Evolutionary conservation across 306 rosid species (phyloP), one percentile per base, ranked within the genome.

Genomic region (Fagus sylvatica): DNA sequence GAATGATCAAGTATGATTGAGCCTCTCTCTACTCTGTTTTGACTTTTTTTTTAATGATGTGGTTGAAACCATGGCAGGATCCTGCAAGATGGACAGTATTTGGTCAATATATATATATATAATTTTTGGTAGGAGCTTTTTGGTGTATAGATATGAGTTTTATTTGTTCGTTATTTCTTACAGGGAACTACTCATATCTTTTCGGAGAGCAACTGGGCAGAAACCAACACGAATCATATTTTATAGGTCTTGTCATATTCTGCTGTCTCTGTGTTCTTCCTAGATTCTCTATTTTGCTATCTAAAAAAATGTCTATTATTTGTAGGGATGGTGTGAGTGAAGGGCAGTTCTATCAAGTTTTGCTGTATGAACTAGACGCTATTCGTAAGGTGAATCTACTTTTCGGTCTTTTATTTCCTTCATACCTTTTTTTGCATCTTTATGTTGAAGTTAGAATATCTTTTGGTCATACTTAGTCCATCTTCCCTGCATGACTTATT

Each of bases 261-360:
- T 53, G 3, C 8, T 39, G 19, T 7, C n/a, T 30, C 46, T 80
- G 30, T 69, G 22, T 6, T 2, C 2, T 19, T 59, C 40, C 34
- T 71, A 8, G 16, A 66, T 66, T 1, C 1, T 65, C n/a, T 56
- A 42, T 53, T 17, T 69, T 71, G 12, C n/a, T 37, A 0, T 72
- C 28, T 76, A 70, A 71, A 71, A 37, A 2, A 55, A 33, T 42
- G 49, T 65, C 5, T 79, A 10, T 73, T 36, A 8, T 75, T 66
- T 87, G 53, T 82, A 96, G 99, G 93, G 99, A 96, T 75, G 99
- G 99, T 16, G 99, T 96, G 10, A 93, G 98, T 3, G 99, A 96
- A 41, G 99, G 99, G 0, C 99, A 96, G 71, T 96, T 96, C 76
- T 96, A 96, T 66, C 99, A 96, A 74, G 99, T 96, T 74, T 78